Percentiles rank a stretch among this genome's conserved stretches.
Evolutionary conservation across 495 filamentous ascomycete genomes (phyloP).

Genomic region (Sabuloglossum arenarium): DNA sequence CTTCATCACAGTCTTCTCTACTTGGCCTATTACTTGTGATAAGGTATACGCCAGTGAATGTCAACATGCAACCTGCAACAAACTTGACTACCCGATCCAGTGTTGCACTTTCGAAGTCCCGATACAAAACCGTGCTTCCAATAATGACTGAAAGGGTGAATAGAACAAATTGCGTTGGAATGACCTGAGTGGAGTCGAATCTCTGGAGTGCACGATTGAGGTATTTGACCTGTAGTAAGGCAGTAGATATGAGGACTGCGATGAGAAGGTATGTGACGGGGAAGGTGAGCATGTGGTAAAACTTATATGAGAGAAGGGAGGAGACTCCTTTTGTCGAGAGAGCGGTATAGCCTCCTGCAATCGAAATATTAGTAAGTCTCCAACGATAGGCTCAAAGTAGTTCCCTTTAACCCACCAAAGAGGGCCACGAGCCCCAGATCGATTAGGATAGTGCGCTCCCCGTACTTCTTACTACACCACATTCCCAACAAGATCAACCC

Average conservation of each 20-base stretch:
- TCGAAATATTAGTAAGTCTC: slow-evolving; percentile 14
- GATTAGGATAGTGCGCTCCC: slow-evolving; percentile 66
- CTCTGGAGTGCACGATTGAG: slow-evolving; percentile 85
- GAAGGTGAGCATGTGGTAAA: slow-evolving; percentile 72
- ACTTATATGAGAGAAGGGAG: slow-evolving; percentile 72
- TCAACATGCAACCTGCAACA: slow-evolving; percentile 68
- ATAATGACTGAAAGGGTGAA: slow-evolving; percentile 93
- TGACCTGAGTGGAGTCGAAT: slow-evolving; percentile 93
- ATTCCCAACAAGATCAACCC: slow-evolving; percentile 52
- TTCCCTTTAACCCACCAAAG: slow-evolving; percentile 41
- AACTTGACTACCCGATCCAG: slow-evolving; percentile 56
- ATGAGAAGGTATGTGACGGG: slow-evolving; percentile 76
- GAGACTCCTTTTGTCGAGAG: slow-evolving; percentile 92
- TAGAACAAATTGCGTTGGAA: slow-evolving; percentile 88
- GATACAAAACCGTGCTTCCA: slow-evolving; percentile 78
- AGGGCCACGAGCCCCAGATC: slow-evolving; percentile 84
- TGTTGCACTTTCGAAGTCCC: slow-evolving; percentile 73
- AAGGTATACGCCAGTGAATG: slow-evolving; percentile 84
- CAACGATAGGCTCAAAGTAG: background rate
- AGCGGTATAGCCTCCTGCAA: slow-evolving; percentile 72
- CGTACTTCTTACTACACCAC: slow-evolving; percentile 65
- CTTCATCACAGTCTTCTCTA: slow-evolving; percentile 29
- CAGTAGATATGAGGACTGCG: slow-evolving; percentile 57
- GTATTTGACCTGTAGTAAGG: slow-evolving; percentile 88
- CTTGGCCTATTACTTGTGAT: slow-evolving; percentile 52